A percentile compares a stretch with the other conserved stretches of the same genome.
phyloP scores from a whole-genome alignment of 441 rosid genomes.

The Corymbia calophylla region DNA sequence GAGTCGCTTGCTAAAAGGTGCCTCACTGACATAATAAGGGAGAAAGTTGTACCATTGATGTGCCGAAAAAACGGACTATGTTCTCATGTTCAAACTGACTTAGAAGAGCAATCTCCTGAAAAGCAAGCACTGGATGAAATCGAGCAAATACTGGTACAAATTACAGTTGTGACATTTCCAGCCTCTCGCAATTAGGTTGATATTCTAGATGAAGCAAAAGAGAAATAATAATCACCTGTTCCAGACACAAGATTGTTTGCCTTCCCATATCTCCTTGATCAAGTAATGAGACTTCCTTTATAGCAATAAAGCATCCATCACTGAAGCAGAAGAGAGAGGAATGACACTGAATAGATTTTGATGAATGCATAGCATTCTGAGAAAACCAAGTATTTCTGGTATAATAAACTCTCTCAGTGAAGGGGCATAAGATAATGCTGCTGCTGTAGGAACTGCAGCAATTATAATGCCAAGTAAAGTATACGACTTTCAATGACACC shows the following conservation, averaged over 20 bases:
- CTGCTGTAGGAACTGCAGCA: background rate
- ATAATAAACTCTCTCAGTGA: background rate
- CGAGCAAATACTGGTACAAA: background rate
- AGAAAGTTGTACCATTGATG: conserved; percentile 55
- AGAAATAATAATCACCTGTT: conserved; percentile 44
- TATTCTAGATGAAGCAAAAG: background rate
- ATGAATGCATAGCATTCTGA: background rate
- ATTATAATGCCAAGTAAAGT: background rate
- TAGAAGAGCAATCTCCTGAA: conserved; percentile 82
- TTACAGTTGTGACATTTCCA: background rate
- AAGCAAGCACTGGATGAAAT: background rate
- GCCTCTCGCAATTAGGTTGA: background rate
- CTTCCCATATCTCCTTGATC: conserved; percentile 80
- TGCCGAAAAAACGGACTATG: conserved; percentile 82
- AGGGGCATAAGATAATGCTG: background rate
- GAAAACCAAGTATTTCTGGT: background rate
- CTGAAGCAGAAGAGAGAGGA: conserved; percentile 25
- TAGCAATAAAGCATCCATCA: conserved; percentile 86
- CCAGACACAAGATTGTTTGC: conserved; percentile 69
- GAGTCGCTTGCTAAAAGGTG: background rate
- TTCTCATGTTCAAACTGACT: conserved; percentile 89
- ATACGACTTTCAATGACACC: background rate
- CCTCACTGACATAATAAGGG: background rate
- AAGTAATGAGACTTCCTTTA: conserved; percentile 88
- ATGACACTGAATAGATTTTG: background rate